Base-by-base conservation (phyloP, 306 rosid genomes). In the Castanopsis chinensis region DNA sequence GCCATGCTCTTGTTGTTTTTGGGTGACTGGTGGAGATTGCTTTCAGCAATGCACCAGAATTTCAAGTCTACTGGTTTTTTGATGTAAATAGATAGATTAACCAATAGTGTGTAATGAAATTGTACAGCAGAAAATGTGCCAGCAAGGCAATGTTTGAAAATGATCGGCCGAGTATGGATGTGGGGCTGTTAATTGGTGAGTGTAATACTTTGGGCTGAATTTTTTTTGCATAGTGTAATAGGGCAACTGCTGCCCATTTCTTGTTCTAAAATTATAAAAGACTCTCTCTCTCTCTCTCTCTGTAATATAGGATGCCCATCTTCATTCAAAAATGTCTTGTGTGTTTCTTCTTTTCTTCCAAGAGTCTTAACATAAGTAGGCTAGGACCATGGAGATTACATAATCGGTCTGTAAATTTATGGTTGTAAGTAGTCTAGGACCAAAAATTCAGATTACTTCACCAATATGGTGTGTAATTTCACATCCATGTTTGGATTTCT, bases 31-130 rank as follows among this genome's bases (percentile, higher is more conserved):
- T 45, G 61, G 80, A 78, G 80, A 80, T 75, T 80, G 76, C 72
- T 73, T 45, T 80, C 82, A 61, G 63, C 82, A 84, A 77, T 82
- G 77, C 80, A 63, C 74, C 69, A 82, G 82, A 73, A 65, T 61
- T 73, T 60, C 75, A 70, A 70, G 82, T 79, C 72, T 72, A n/a
- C 76, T 60, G 79, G 78, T 57, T 67, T 85, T 77, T 83, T 53
- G 73, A 79, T 93, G 92, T 86, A 91, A 70, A 91, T 89, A 86
- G 84, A 81, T 83, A 90, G 81, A 84, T 68, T 85, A 80, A 84
- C 85, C 71, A 84, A 77, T 81, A 79, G 81, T 78, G 86, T 81
- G 92, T 84, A 86, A 87, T 88, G 84, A 87, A 82, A 83, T 81
- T 88, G 95, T 92, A 91, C 82, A 90, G 92, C 73, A 77, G 80